phyloP scores from a whole-genome alignment of 495 filamentous ascomycete genomes.

The Hyaloscypha hepaticicola region DNA sequence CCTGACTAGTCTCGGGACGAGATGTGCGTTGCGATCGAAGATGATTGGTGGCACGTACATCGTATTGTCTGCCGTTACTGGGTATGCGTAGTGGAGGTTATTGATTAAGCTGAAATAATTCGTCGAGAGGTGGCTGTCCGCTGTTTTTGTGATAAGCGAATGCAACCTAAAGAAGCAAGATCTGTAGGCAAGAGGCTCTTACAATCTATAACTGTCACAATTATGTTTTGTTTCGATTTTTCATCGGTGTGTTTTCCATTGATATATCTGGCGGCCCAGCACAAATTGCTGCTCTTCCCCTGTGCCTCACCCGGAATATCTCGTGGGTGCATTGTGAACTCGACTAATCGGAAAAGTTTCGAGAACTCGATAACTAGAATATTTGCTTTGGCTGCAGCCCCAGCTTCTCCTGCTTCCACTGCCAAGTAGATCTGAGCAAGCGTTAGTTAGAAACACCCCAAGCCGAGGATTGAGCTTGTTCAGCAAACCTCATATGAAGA shows the following conservation, averaged over 20 bases:
- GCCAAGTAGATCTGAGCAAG: constrained; percentile 59
- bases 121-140: constrained; percentile 64
- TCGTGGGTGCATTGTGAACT: constrained; percentile 59
- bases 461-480: not conserved
- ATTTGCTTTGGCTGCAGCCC: constrained; percentile 52
- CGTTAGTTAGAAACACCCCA: not conserved
- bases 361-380: constrained; percentile 53
- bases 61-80: constrained; percentile 54
- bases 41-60: constrained; percentile 69
- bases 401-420: constrained; percentile 64
- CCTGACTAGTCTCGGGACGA: constrained; percentile 62
- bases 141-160: constrained; percentile 37
- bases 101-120: constrained; percentile 64
- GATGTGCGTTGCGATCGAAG: constrained; percentile 68
- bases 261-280: constrained; percentile 62
- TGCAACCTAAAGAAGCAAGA: not conserved
- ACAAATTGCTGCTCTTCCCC: constrained; percentile 68
- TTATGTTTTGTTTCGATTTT: constrained; percentile 53
- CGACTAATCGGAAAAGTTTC: constrained; percentile 59
- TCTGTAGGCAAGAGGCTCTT: constrained; percentile 29
- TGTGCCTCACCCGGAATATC: constrained; percentile 61
- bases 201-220: constrained; percentile 71
- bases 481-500: constrained; percentile 63
- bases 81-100: constrained; percentile 53
- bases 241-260: constrained; percentile 52